Evolutionary conservation across 352 stramenopile species (phyloP), one percentile per base, ranked within the genome.

Genomic region (Pythium diclinum): DNA sequence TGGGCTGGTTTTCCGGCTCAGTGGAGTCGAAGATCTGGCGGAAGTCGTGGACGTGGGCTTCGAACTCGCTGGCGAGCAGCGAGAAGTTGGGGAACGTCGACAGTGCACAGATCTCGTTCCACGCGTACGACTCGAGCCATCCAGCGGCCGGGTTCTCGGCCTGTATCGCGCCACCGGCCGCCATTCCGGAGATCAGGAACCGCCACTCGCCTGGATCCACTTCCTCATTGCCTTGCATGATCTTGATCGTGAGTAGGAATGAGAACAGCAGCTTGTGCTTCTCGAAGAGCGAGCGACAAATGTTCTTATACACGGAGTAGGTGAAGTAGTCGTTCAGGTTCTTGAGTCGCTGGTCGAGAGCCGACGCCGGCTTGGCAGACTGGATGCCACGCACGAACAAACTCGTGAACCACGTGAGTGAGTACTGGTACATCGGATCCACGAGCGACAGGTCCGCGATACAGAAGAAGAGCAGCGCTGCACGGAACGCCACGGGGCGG

Each of bases 241-340:
- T 94, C 73, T 91, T 93, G 57, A 93, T 88, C 8, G 83, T 93
- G 21, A 94, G 67, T 40, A 98, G 54, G 75, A 98, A 98, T 10
- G 88, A 97, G 56, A 98, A 97, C 0, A 98, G 76, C 13, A 97
- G 71, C 66, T 98, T 98, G 76, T 98, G 89, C 65, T 95, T 92
- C 56, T 98, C 93, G 71, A 98, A 98, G 0, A 98, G 78, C 47
- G 86, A 96, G 2, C 92, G 80, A 61, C 93, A 98, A 46, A 98
- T 85, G 64, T 97, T 98, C 61, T 93, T 95, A 77, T 98, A 98
- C 21, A 98, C 78, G 6, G 92, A 97, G 66, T 97, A 97, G 13
- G 92, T 98, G 56, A 97, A 97, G 52, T 81, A 97, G 61, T 97
- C 87, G 68, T 97, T 97, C 17, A 98, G 76, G 65, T 94, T 92